Evolutionary conservation across 805 yeast genomes (phyloP).

Genomic region (Wickerhamiella cacticola): DNA sequence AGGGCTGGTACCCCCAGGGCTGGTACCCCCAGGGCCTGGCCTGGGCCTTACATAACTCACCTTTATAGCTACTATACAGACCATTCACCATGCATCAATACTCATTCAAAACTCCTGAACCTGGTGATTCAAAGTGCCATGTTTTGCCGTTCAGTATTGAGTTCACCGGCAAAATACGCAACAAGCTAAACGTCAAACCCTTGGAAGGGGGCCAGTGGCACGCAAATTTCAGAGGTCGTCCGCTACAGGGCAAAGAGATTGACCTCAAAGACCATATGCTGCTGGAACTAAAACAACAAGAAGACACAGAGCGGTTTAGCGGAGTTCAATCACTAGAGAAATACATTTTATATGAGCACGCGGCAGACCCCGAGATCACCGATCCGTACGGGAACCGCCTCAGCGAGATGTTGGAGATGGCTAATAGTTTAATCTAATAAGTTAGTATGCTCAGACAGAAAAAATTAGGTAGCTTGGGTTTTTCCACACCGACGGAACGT

Average conservation of each 20-base stretch:
- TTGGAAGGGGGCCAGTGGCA: background rate
- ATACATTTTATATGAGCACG: slow-evolving; percentile 10
- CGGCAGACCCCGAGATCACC: background rate
- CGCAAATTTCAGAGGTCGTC: slow-evolving; percentile 20
- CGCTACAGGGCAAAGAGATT: slow-evolving; percentile 17
- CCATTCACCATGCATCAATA: slow-evolving; percentile 4
- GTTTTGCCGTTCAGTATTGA: slow-evolving; percentile 19
- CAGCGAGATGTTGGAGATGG: slow-evolving; percentile 12
- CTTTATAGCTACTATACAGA: background rate
- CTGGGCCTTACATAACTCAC: too few species aligned
- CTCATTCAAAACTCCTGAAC: slow-evolving; percentile 7
- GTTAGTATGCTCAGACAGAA: slow-evolving; percentile 43
- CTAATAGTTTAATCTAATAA: background rate
- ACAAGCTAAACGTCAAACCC: slow-evolving; percentile 12
- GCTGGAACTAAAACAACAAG: slow-evolving; percentile 13
- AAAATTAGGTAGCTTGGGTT: slow-evolving; percentile 91
- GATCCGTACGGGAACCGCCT: slow-evolving; percentile 15
- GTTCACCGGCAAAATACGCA: slow-evolving; percentile 16
- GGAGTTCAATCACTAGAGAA: slow-evolving; percentile 4
- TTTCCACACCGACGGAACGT: slow-evolving; percentile 93
- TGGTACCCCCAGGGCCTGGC: too few species aligned
- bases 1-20: too few species aligned
- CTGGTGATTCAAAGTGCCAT: slow-evolving; percentile 11
- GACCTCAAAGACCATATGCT: slow-evolving; percentile 19
- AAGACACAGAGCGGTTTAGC: slow-evolving; percentile 14